phyloP scores from a whole-genome alignment of 768 basidiomycete genomes.

The Naganishia onofrii region DNA sequence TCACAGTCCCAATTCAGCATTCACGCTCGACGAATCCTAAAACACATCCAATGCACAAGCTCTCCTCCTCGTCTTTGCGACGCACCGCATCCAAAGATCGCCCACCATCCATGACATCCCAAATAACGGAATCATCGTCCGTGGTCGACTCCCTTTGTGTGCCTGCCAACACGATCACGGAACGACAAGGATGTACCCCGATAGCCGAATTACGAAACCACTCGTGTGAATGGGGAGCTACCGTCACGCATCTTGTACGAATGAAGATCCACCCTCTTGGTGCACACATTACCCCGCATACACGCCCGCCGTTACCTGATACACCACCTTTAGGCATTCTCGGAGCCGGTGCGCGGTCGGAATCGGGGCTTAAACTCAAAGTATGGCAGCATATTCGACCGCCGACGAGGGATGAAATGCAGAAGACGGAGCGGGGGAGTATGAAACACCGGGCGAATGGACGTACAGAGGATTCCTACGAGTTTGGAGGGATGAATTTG shows the following conservation, averaged over 20 bases:
- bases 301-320: constrained; percentile 8
- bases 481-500: constrained; percentile 29
- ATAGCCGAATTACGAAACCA: constrained; percentile 15
- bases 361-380: constrained; percentile 28
- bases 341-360: constrained; percentile 26
- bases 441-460: constrained; percentile 22
- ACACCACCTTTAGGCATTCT: constrained; percentile 20
- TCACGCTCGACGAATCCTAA: constrained; percentile 1
- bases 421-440: neutral
- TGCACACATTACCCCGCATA: neutral
- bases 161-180: constrained; percentile 13
- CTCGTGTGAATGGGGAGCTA: constrained; percentile 15
- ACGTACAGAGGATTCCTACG: constrained; percentile 10
- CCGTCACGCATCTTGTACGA: constrained; percentile 17
- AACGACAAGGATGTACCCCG: constrained; percentile 20
- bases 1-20: constrained; percentile 16
- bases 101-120: neutral
- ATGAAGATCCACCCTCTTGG: constrained; percentile 10
- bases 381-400: constrained; percentile 28
- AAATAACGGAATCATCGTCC: neutral
- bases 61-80: neutral
- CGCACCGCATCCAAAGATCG: neutral
- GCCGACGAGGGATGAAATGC: constrained; percentile 1
- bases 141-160: constrained; percentile 7
- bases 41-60: constrained; percentile 8